These are phyloP conservation scores for Dipteronia sinensis DNA, from an alignment of 345 rosid genomes.

Conservation along the genomic window DNA sequence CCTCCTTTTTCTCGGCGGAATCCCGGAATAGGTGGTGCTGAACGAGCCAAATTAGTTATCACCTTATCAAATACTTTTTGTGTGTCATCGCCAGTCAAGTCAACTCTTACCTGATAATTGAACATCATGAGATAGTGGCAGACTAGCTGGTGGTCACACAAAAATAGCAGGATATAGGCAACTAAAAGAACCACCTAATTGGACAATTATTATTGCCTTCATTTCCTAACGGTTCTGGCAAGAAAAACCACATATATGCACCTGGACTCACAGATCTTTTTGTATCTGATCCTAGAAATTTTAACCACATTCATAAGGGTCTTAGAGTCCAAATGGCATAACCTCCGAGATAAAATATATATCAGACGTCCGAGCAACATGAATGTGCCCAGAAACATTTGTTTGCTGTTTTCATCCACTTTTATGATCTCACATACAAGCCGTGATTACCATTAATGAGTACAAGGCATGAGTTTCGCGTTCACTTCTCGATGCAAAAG, in stretches of 20 bases:
- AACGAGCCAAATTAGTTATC: constrained; percentile 49
- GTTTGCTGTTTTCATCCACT: constrained; percentile 3
- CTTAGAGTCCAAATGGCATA: background rate
- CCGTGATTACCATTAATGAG: background rate
- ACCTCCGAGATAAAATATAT: background rate
- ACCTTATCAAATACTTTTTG: constrained; percentile 50
- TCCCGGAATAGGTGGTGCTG: constrained; percentile 70
- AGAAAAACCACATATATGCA: background rate
- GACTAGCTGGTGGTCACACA: background rate
- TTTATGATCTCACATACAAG: background rate
- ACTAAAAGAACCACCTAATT: background rate
- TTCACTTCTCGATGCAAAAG: background rate
- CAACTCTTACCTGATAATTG: constrained; percentile 55
- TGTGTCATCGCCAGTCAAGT: constrained; percentile 52
- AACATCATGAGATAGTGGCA: constrained; percentile 9
- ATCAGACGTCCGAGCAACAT: background rate
- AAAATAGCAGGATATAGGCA: background rate
- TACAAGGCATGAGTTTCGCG: background rate
- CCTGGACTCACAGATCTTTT: background rate
- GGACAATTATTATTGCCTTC: background rate
- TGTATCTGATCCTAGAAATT: background rate
- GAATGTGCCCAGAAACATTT: background rate
- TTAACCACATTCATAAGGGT: background rate
- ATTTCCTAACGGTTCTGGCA: background rate
- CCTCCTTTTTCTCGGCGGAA: constrained; percentile 71